Evolutionary conservation across 2,329 filamentous ascomycete species (phyloP).

Genomic region (Lizonia empirigonia): DNA sequence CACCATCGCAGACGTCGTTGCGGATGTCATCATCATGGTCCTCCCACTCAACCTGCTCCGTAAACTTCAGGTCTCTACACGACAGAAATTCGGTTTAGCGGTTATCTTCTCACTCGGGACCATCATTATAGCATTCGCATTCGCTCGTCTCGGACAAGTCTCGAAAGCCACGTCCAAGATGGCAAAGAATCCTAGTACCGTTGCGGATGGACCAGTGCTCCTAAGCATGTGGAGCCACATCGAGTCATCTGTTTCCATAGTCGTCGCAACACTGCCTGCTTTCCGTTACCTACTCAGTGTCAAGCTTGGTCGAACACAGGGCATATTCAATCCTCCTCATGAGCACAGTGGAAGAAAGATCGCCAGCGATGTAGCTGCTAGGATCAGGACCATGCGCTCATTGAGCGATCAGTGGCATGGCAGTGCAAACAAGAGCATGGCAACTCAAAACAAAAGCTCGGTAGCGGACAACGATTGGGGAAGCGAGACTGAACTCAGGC

Average conservation of each 20-base stretch:
- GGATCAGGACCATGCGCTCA: not conserved
- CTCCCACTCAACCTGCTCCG: conserved; percentile 38
- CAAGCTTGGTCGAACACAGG: not conserved
- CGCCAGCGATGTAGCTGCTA: not conserved
- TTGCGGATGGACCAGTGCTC: conserved; percentile 4
- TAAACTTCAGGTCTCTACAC: conserved; percentile 30
- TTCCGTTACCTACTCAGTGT: conserved; percentile 7
- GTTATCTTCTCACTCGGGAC: conserved; percentile 37
- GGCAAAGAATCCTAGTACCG: not conserved
- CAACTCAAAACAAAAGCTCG: not conserved
- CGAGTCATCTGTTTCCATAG: conserved; percentile 9
- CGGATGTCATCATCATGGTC: conserved; percentile 29
- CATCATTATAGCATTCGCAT: conserved; percentile 10
- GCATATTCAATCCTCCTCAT: not conserved
- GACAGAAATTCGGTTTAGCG: conserved; percentile 35
- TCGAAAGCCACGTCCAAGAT: not conserved
- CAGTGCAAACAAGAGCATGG: not conserved
- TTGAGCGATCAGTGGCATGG: not conserved
- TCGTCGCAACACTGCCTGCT: conserved; percentile 12
- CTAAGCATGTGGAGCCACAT: conserved; percentile 16
- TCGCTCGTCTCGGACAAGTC: conserved; percentile 31
- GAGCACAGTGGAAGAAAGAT: not conserved
- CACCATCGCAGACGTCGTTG: conserved; percentile 6
- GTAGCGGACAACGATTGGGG: conserved; percentile 3
- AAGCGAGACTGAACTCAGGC: conserved; percentile 4